Percentiles rank a stretch among this genome's conserved stretches.
Evolutionary conservation across 23 red algal genomes (phyloP).

Genomic region (Gracilariopsis chorda): DNA sequence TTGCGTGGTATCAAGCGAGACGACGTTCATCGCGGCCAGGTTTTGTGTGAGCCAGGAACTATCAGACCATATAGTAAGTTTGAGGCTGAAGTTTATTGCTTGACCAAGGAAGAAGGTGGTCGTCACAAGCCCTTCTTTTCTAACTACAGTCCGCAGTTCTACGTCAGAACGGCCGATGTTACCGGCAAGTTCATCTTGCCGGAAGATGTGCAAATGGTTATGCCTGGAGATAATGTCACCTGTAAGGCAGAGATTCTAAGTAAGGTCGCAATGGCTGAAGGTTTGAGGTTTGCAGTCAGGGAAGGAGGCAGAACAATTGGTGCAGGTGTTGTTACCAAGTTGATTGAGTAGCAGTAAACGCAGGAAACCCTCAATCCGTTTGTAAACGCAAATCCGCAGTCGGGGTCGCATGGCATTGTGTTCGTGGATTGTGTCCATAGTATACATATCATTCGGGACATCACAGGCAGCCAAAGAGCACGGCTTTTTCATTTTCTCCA

Average conservation of each 20-base stretch:
- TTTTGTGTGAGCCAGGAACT: slow-evolving; percentile 80
- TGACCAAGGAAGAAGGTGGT: slow-evolving; percentile 98
- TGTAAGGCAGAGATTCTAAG: slow-evolving; percentile 74
- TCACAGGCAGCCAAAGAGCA: no score
- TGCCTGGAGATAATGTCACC: slow-evolving; percentile 97
- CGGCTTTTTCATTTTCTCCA: no score
- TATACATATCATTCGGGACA: no score
- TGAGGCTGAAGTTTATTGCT: slow-evolving; percentile 94
- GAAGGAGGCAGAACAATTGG: slow-evolving; percentile 91
- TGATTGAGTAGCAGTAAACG: slow-evolving; percentile 32
- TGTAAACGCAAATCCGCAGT: slow-evolving; percentile 11
- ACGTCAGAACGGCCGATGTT: slow-evolving; percentile 93
- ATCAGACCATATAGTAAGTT: slow-evolving; percentile 87
- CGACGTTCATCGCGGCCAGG: slow-evolving; percentile 88
- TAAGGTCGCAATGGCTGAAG: slow-evolving; percentile 83
- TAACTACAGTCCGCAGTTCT: slow-evolving; percentile 94
- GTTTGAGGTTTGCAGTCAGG: slow-evolving; percentile 93
- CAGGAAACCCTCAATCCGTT: no score
- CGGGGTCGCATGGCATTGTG: no score
- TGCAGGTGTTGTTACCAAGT: slow-evolving; percentile 94
- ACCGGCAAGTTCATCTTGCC: slow-evolving; percentile 87
- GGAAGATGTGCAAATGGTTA: slow-evolving; percentile 90
- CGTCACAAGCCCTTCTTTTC: slow-evolving; percentile 98
- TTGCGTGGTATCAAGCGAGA: slow-evolving; percentile 91
- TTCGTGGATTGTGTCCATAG: no score